These are phyloP conservation scores for Ophiosphaerella korrae DNA, from an alignment of 2,329 filamentous ascomycete genomes.

Conservation along the genomic window DNA sequence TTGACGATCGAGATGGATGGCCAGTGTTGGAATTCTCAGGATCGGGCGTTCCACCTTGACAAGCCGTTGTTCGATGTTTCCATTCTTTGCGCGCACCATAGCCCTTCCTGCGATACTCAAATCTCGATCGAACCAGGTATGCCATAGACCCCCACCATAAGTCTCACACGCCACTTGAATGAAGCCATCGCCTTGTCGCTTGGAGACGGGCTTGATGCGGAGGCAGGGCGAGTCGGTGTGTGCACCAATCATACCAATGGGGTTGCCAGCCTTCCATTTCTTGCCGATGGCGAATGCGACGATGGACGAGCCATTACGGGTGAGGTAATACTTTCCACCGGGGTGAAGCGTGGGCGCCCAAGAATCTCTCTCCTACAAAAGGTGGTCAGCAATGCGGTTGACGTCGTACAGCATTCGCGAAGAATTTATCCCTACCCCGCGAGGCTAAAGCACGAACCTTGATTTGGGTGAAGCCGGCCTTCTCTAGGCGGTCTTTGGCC, in stretches of 20 bases:
- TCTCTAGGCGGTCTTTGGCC: conserved; percentile 74
- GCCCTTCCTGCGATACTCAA: conserved; percentile 87
- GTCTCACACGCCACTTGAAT: conserved; percentile 95
- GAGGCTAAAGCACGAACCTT: conserved; percentile 54
- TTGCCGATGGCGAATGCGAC: conserved; percentile 90
- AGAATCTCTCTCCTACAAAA: conserved; percentile 75
- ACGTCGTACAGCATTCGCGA: neutral
- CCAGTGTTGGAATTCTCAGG: conserved; percentile 88
- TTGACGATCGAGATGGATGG: conserved; percentile 89
- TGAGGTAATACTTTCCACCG: conserved; percentile 95
- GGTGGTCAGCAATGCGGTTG: neutral
- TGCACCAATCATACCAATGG: conserved; percentile 89
- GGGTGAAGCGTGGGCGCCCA: conserved; percentile 81
- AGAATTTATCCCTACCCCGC: neutral
- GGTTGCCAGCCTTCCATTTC: conserved; percentile 90
- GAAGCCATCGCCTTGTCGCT: conserved; percentile 84
- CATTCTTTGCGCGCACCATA: conserved; percentile 75
- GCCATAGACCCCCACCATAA: conserved; percentile 96
- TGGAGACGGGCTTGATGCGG: conserved; percentile 91
- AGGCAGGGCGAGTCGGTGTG: conserved; percentile 95
- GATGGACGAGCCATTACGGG: conserved; percentile 89
- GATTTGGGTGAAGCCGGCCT: conserved; percentile 85
- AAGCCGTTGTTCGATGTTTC: conserved; percentile 79
- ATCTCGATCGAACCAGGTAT: conserved; percentile 97
- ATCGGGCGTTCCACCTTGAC: conserved; percentile 91